Base-by-base conservation (phyloP, 768 basidiomycete species). In the Lepiota brunneoincarnata region DNA sequence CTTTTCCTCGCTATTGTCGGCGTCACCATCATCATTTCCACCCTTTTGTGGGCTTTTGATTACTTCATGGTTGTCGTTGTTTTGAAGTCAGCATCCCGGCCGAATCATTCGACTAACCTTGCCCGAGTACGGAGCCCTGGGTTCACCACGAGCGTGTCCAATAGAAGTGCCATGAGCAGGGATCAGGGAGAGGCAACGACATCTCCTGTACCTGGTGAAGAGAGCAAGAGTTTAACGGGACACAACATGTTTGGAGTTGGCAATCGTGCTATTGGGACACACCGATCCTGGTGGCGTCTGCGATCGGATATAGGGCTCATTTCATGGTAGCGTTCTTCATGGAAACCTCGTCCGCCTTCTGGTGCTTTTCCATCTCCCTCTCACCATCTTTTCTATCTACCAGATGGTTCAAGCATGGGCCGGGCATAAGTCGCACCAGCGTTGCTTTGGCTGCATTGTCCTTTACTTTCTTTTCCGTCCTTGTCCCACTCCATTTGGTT, bases 281-380 rank as follows among this genome's bases (percentile, higher is more conserved):
- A 69, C 63, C 69, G 75, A 48, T 61, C 70, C 44, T 86, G 83
- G 82, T 79, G 77, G 75, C 72, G 77, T 48, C 59, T 81, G 21
- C 79, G 84, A 42, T 75, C 80, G 31, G 79, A 84, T 60, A 77
- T 88, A 56, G 84, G n/a, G 83, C 46, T 87, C 89, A 15, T 90
- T 93, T 70, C 91, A 93, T 66, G 80, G 84, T 15, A 88, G 81
- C 59, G 82, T 91, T 47, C 73, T 93, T 49, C 86, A 90, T 59
- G 96, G 96, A 41, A 98, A 97, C 69, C 83, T 98, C 55, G 86
- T 95, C 55, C 89, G 96, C 56, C 75, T 98, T 53, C 81, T 98
- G 39, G 78, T 97, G 36, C 75, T 95, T 31, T 98, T 99, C 73
- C 96, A 99, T 69, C 82, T 98, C 17, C 96, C 96, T 6, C 80